A percentile compares a stretch with the other conserved stretches of the same genome.
phyloP scores from a whole-genome alignment of 208 protist species.

The Trypanosoma platydactyli region DNA sequence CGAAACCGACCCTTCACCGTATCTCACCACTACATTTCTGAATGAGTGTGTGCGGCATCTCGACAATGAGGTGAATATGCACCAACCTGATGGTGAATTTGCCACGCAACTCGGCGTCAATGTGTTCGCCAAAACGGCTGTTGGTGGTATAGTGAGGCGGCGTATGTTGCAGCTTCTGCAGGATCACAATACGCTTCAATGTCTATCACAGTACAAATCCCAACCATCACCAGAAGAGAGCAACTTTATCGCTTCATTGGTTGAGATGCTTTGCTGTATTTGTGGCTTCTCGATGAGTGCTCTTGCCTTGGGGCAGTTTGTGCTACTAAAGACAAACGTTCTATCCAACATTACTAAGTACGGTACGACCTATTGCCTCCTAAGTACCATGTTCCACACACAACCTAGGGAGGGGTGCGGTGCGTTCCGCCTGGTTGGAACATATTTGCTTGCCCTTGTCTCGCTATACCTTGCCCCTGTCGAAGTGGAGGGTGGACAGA shows the following conservation, averaged over 20 bases:
- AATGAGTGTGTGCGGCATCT: slow-evolving; percentile 37
- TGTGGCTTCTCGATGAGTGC: slow-evolving; percentile 57
- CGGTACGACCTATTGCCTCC: slow-evolving; percentile 24
- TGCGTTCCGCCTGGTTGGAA: slow-evolving; percentile 55
- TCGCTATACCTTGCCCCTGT: slow-evolving; percentile 58
- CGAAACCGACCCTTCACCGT: slow-evolving; percentile 49
- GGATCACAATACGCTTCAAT: slow-evolving; percentile 47
- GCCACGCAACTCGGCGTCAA: slow-evolving; percentile 53
- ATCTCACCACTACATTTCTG: slow-evolving; percentile 59
- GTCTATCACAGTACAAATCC: slow-evolving; percentile 31
- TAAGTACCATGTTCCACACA: background rate
- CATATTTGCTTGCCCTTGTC: slow-evolving; percentile 61
- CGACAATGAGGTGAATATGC: slow-evolving; percentile 40
- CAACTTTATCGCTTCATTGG: slow-evolving; percentile 57
- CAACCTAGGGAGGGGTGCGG: slow-evolving; percentile 4
- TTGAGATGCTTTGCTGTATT: slow-evolving; percentile 74
- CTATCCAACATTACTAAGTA: slow-evolving; percentile 30
- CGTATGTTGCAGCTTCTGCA: slow-evolving; percentile 70
- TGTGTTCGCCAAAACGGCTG: slow-evolving; percentile 49
- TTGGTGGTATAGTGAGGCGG: slow-evolving; percentile 52
- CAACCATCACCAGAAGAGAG: slow-evolving; percentile 34
- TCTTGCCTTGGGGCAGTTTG: slow-evolving; percentile 53
- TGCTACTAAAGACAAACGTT: slow-evolving; percentile 48
- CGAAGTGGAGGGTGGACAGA: slow-evolving; percentile 45
- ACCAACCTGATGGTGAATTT: slow-evolving; percentile 59